Evolutionary conservation across 257 asterid species (phyloP).

Genomic region (Vinca minor): DNA sequence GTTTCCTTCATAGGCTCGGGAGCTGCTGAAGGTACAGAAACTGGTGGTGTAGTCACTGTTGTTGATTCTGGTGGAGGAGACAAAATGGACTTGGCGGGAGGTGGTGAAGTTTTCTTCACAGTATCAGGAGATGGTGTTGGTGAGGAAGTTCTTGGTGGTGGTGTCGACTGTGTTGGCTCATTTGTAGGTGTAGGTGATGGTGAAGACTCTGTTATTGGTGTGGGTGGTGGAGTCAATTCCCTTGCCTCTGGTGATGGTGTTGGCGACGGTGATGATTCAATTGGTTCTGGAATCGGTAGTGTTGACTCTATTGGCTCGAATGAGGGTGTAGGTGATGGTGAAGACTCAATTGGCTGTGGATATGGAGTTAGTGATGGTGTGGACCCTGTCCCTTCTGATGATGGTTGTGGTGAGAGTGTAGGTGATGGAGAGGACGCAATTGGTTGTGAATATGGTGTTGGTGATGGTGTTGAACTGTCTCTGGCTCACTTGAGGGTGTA

Average conservation of each 20-base stretch:
- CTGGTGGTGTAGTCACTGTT: background rate
- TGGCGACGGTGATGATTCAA: background rate
- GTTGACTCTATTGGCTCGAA: background rate
- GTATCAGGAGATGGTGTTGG: slow-evolving; percentile 5
- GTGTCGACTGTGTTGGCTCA: background rate
- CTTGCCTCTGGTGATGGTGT: background rate
- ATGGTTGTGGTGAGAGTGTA: background rate
- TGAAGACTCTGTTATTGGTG: background rate
- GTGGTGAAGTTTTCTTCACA: background rate
- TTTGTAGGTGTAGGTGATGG: slow-evolving; percentile 2
- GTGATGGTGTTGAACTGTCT: background rate
- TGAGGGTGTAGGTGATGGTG: background rate
- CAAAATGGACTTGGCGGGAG: background rate
- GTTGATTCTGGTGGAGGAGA: slow-evolving; percentile 7
- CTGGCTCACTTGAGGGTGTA: background rate
- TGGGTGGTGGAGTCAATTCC: background rate
- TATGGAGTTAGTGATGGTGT: background rate
- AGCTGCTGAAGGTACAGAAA: background rate
- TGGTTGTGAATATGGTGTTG: background rate
- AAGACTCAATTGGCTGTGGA: background rate
- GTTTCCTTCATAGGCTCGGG: background rate
- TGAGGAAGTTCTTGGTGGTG: slow-evolving; percentile 1
- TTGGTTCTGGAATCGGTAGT: background rate
- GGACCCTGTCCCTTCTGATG: too few relatives aligned
- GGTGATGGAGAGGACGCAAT: background rate